Evolutionary conservation across 2,329 filamentous ascomycete species (phyloP), one percentile per base, ranked within the genome.

Genomic region (Colletotrichum sp.): DNA sequence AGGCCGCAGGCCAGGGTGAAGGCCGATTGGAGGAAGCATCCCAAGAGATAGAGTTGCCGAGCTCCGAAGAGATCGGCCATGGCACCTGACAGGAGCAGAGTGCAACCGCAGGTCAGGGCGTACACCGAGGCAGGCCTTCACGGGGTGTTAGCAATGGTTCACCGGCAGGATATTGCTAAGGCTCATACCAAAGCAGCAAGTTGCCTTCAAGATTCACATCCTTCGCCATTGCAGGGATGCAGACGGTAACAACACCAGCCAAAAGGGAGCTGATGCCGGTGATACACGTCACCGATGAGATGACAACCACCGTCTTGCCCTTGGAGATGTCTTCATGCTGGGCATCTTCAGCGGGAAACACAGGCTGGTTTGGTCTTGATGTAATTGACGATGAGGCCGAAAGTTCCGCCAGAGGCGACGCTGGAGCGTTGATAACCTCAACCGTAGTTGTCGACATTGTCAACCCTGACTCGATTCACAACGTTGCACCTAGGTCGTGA

Each of bases 61-160:
- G 69, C 74, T 10, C 76, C 76, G 55, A 73, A 63, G 24, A 77
- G 74, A 16, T 77, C 73, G 49, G 76, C 69, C 69, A 77, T 71
- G 8, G 72, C 72, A 3, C 76, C 76, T 3, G 76, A 71, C 1
- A 77, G 30, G 6, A 77, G 57, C 10, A 72, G 62, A 9, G 60
- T 66, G 34, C 67, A 75, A 24, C 72, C 63, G 12, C 72, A 75
- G 3, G 66, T 75, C 36, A 75, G 18, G 16, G 72, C 72, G 16
- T 75, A 75, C 13, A 71, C 72, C 8, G 72, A 75, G 9, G 72
- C 68, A 39, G 62, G 72, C 72, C 72, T 71, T 71, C 4, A 6
- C n/a, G 16, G 21, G 13, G 10, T 62, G 36, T 75, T 36, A 71
- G 68, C 60, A 30, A 9, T 8, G 32, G 9, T 44, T 18, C 8